Evolutionary conservation across 2,329 filamentous ascomycete species (phyloP).

Genomic region (Emmonsia crescens): DNA sequence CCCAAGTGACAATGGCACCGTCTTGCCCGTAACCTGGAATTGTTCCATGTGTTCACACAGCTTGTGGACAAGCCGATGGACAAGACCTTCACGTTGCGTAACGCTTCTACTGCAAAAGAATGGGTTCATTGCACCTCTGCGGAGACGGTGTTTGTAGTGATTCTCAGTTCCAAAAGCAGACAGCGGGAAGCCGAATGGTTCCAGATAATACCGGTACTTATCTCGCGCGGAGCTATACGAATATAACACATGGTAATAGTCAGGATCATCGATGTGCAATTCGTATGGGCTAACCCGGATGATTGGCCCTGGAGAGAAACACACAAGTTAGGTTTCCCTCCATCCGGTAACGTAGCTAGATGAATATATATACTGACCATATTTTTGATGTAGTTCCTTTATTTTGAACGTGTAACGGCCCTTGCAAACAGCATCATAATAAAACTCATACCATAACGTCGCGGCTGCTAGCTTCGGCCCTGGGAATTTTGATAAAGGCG

Average conservation of each 20-base stretch:
- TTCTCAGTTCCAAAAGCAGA: conserved; percentile 22
- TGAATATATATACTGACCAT: conserved; percentile 15
- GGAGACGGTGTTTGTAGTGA: conserved; percentile 18
- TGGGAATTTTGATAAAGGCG: conserved; percentile 19
- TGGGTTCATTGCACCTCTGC: conserved; percentile 18
- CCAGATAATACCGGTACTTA: conserved; percentile 17
- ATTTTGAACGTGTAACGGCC: conserved; percentile 23
- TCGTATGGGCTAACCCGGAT: conserved; percentile 18
- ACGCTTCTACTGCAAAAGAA: conserved; percentile 19
- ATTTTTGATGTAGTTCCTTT: conserved; percentile 22
- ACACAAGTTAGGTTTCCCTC: neutral
- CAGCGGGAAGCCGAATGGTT: conserved; percentile 17
- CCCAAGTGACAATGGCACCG: conserved; percentile 11
- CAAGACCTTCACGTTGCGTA: conserved; percentile 12
- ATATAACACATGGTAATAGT: conserved; percentile 16
- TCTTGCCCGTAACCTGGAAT: neutral
- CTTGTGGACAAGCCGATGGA: conserved; percentile 14
- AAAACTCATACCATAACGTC: conserved; percentile 20
- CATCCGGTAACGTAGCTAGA: neutral
- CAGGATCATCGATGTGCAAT: conserved; percentile 17
- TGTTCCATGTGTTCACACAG: conserved; percentile 12
- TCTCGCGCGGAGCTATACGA: conserved; percentile 13
- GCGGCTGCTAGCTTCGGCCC: conserved; percentile 18
- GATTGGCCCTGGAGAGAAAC: conserved; percentile 13
- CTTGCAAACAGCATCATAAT: conserved; percentile 18